Base-by-base conservation (phyloP, 768 basidiomycete species). In the Trametes coccinea region DNA sequence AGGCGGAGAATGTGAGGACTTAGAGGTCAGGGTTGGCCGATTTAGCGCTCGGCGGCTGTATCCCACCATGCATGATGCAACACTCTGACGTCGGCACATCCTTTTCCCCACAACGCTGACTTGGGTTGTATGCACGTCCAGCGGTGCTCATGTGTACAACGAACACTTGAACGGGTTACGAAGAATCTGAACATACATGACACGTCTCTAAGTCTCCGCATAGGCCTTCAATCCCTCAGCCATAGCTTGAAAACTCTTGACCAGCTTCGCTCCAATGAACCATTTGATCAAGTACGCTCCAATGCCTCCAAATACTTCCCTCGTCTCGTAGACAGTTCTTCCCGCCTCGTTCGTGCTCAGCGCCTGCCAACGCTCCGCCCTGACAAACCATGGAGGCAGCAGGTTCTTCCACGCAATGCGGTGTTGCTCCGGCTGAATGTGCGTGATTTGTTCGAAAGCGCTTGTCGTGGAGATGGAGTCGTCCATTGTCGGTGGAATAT, bases 261-360 rank as follows among this genome's bases (percentile, higher is more conserved):
- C 69, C 52, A 89, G 69, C 45, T 80, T 78, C 13, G 66, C 61
- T 13, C 77, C 73, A 13, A 84, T 67, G 55, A 82, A 76, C 43
- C 76, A 73, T 64, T 75, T 78, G 54, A 88, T 72, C 9, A 84
- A 1, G 65, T 87, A 84, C 40, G 86, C 87, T 10, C 82, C 56
- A 2, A 80, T 16, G 0, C 87, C 87, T 16, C 72, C 71, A 53
- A 89, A 90, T 31, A 83, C 84, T 67, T 87, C 86, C 8, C 79
- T 72, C 5, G 81, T 83, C 71, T 90, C 87, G 63, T 91, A 91
- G 50, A 77, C 79, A 31, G 87, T 88, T 66, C 82, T 80, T 40
- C 80, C 83, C 30, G 79, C 75, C 33, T 77, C 81, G 82, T 37
- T 72, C 74, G 8, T 79, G 31, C 70, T 71, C 54, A 91, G 70